Evolutionary conservation across 2,329 filamentous ascomycete genomes (phyloP).

Genomic region (Furcasterigmium furcatum): DNA sequence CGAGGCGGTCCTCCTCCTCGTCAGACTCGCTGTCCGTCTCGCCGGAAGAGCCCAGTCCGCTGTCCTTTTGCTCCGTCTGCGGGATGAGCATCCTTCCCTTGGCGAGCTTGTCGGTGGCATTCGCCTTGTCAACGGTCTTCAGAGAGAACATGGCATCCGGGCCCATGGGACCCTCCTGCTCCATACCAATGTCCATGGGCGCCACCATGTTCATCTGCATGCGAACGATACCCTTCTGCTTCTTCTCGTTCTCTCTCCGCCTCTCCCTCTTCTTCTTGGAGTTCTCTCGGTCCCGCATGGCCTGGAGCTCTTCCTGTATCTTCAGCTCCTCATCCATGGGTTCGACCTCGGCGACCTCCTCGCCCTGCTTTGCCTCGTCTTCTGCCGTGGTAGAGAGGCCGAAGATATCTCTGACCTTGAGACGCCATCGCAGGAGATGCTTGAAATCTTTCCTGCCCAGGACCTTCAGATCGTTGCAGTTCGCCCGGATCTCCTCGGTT

Average conservation of each 20-base stretch:
- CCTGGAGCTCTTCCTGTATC: constrained; percentile 83
- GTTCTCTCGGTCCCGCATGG: constrained; percentile 74
- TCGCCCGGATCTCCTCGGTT: constrained; percentile 73
- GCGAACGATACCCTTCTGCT: constrained; percentile 89
- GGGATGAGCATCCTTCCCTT: constrained; percentile 77
- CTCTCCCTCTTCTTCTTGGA: constrained; percentile 78
- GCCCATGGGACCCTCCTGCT: constrained; percentile 74
- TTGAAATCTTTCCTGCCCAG: constrained; percentile 95
- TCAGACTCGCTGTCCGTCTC: constrained; percentile 65
- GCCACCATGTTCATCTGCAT: constrained; percentile 98
- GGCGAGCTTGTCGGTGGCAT: constrained; percentile 64
- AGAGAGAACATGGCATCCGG: constrained; percentile 84
- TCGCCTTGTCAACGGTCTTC: constrained; percentile 75
- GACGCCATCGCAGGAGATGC: constrained; percentile 80
- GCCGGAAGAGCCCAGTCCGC: constrained; percentile 49
- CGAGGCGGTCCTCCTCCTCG: constrained; percentile 76
- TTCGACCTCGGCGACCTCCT: constrained; percentile 80
- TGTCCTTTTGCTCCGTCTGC: constrained; percentile 55
- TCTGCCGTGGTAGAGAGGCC: constrained; percentile 60
- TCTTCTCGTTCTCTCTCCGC: constrained; percentile 86
- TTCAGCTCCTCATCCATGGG: constrained; percentile 93
- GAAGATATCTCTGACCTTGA: constrained; percentile 87
- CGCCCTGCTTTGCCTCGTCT: constrained; percentile 33
- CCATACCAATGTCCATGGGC: constrained; percentile 92
- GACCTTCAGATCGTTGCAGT: constrained; percentile 82